Evolutionary conservation across 2,329 filamentous ascomycete species (phyloP), one percentile per base, ranked within the genome.

Genomic region (Cyphellophora attinorum): DNA sequence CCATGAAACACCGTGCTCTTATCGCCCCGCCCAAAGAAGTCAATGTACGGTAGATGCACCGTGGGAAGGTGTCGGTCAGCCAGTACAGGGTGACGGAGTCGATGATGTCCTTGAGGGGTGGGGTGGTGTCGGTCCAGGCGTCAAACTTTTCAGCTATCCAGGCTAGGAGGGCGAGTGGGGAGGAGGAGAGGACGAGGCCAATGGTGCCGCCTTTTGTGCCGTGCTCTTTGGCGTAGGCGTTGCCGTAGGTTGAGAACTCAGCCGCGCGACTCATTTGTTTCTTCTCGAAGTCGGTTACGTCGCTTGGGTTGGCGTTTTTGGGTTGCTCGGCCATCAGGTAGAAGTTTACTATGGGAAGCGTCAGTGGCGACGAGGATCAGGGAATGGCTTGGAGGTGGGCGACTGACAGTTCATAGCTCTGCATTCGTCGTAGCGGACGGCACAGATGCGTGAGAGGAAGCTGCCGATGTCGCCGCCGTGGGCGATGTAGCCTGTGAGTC

Each of bases 401-500:
- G 21, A 25, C 21, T 25, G 8, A 25, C 21, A n/a, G 21, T 25
- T 8, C 8, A 25, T n/a, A n/a, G 29, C 29, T 19, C 19, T 31
- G 29, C 29, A 31, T 14, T 62, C 59, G 0, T 58, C 46, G 28
- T 62, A 60, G 2, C 50, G 51, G 0, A 52, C 55, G 4, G 60
- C 62, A 28, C 74, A 47, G 1, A 59, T 40, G 8, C 68, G 51
- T 0, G 61, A 54, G 5, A 74, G 37, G 14, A 57, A 50, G 28
- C 59, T 61, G 3, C 71, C 68, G 1, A 77, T 55, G 44, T 79
- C 74, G 3, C 73, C 74, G 6, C 74, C 74, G 49, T 76, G 71
- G 0, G 61, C 60, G 6, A 74, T 51, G 41, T 77, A 77, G 2
- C 64, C 65, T 1, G 43, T 18, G 11, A 76, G 72, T 0, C 73